These are phyloP conservation scores for Plantago major DNA, from an alignment of 257 asterid genomes.

Conservation along the genomic window DNA sequence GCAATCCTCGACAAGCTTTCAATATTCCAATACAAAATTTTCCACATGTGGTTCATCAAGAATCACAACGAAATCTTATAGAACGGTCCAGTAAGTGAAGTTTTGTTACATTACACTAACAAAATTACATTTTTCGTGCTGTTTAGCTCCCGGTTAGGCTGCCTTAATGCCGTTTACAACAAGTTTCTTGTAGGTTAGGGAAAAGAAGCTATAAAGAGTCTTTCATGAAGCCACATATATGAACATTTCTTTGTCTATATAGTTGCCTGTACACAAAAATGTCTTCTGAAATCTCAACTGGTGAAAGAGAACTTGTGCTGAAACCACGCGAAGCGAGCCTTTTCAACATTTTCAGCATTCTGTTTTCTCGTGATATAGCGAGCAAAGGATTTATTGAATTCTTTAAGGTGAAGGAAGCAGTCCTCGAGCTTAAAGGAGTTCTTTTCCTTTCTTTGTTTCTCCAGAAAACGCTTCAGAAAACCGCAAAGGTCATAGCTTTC, in stretches of 20 bases:
- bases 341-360: conserved; percentile 14
- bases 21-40: conserved; percentile 15
- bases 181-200: conserved; percentile 16
- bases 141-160: too few relatives aligned
- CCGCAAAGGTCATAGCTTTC: conserved; percentile 3
- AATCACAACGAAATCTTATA: neutral
- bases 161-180: too few relatives aligned
- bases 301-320: conserved; percentile 11
- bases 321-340: conserved; percentile 19
- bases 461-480: conserved; percentile 21
- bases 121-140: neutral
- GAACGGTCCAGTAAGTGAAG: too few relatives aligned
- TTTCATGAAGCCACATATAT: neutral
- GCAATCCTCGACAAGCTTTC: conserved; percentile 7
- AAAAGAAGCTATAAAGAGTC: conserved; percentile 8
- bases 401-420: neutral
- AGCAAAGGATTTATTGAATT: conserved; percentile 16
- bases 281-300: conserved; percentile 1
- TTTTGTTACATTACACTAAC: neutral
- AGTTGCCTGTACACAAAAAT: conserved; percentile 1
- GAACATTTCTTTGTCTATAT: neutral
- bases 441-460: conserved; percentile 23
- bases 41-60: neutral
- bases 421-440: conserved; percentile 17
- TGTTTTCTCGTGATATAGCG: conserved; percentile 13